Evolutionary conservation across 2,329 filamentous ascomycete species (phyloP), one percentile per base, ranked within the genome.

Genomic region (Penicillium crustosum): DNA sequence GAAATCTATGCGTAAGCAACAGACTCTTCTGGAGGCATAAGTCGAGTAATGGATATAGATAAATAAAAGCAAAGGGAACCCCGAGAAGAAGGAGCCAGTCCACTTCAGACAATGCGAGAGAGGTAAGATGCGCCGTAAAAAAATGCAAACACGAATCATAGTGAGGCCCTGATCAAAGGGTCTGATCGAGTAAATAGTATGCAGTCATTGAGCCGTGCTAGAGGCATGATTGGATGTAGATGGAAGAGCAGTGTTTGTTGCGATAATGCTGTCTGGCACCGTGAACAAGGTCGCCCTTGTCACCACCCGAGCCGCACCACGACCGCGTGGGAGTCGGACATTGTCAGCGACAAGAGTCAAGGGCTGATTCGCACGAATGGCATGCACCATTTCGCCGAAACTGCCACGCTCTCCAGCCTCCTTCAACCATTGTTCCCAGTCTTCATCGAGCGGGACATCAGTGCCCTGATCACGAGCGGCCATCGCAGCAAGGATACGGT

Each of bases 371-470:
- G 69, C 62, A 45, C 75, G 68, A 57, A 78, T 76, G 9, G 74
- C 72, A 57, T 75, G 68, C 25, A 77, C 63, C 63, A 78, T 72
- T 47, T 77, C 74, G n/a, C 67, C 65, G 60, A 76, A 77, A 48
- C 69, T 71, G 49, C 81, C 80, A 38, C 80, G 74, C 64, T 85
- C 82, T 17, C 81, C 76, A 9, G 78, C 81, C 63, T 85, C 82
- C 65, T 84, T 84, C 57, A 85, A 70, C 77, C 82, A 85, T 65
- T 84, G 82, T 65, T 85, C 83, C 79, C 81, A 85, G 55, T 78
- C 76, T 51, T 76, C 74, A 39, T 79, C 77, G 7, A 78, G 66
- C 25, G 76, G 69, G 35, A 79, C 78, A 58, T 78, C 68, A 23
- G 72, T 75, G 38, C 80, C 81, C 60, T 77, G 76, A 58, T 81